These are phyloP conservation scores for Kuraishia floccosa DNA, from an alignment of 805 yeast species.

Conservation along the genomic window DNA sequence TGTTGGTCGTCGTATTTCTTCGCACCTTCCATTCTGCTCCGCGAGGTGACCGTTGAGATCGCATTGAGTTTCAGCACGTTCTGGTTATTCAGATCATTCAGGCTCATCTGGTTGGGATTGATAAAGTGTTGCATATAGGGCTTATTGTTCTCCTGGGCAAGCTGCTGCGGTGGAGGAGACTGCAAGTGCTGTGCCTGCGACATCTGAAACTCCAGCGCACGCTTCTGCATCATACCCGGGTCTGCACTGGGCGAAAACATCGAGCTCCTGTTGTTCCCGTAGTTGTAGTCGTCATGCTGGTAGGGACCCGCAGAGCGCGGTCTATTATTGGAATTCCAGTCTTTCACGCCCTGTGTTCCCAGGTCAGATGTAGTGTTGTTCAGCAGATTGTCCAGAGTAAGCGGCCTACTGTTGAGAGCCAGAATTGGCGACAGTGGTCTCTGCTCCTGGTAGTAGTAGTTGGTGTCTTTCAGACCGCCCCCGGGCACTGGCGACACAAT, in stretches of 20 bases:
- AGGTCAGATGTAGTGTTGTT: constrained; percentile 10
- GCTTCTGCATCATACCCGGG: constrained; percentile 10
- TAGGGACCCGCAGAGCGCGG: constrained; percentile 4
- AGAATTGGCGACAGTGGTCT: constrained; percentile 20
- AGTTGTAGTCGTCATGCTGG: neutral
- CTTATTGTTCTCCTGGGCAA: neutral
- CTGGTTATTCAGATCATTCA: constrained; percentile 7
- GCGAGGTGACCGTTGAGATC: constrained; percentile 47
- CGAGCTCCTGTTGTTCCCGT: constrained; percentile 5
- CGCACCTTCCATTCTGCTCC: constrained; percentile 27
- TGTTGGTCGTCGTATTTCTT: constrained; percentile 13
- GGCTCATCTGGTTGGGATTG: constrained; percentile 4
- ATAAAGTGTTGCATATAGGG: neutral
- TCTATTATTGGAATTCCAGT: neutral
- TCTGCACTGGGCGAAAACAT: constrained; percentile 17
- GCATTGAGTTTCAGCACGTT: constrained; percentile 56
- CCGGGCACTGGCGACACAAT: constrained; percentile 12
- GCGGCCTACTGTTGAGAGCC: constrained; percentile 22
- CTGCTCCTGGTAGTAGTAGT: constrained; percentile 10
- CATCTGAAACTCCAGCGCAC: constrained; percentile 9
- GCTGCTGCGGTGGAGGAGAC: neutral
- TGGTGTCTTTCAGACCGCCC: constrained; percentile 7
- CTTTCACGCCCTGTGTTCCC: neutral
- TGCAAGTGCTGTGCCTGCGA: neutral
- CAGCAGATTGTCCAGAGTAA: constrained; percentile 25